Evolutionary conservation across 441 rosid species (phyloP), one percentile per base, ranked within the genome.

Genomic region (Adansonia rubrostipa): DNA sequence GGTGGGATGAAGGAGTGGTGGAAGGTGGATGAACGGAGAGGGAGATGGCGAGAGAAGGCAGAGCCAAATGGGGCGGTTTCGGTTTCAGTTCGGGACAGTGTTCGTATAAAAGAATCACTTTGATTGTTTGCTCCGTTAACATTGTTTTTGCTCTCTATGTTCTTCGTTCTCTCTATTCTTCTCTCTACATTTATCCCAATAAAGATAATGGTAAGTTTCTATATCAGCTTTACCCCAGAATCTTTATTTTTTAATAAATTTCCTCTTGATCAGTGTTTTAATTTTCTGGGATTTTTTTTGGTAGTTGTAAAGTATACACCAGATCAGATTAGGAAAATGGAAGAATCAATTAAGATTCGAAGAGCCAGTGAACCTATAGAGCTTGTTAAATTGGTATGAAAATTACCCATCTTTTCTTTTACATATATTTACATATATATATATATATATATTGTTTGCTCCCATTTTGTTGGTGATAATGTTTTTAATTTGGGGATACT

Each of bases 311-410:
- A 85, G 77, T 94, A 92, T 75, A 87, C 96, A 15, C 87, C 91
- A 33, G 91, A 89, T 83, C 98, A 94, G 98, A 88, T 93, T 87
- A 87, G 78, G 86, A 88, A 82, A 85, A 96, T 94, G 97, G 92
- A 92, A 87, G 98, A 94, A 78, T 93, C 98, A 7, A 79, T 85
- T 62, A 92, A 87, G 88, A 91, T 96, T 86, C 96, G 98, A 74
- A 91, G 88, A 83, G 91, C 88, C 0, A 89, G 86, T 65, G 83
- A 91, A 78, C 93, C 98, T n/a, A 20, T 76, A 22, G 64, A 86
- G 83, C 95, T 96, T 76, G 68, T 90, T 83, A 79, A 86, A 82
- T 71, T 90, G 93, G 98, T 96, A 80, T 48, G 78, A 5, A 13
- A 14, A 73, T 53, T 57, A n/a, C 66, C 51, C 54, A 28, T 70